These are phyloP conservation scores for Fistulina hepatica DNA, from an alignment of 1,284 basidiomycete species.

Conservation along the genomic window DNA sequence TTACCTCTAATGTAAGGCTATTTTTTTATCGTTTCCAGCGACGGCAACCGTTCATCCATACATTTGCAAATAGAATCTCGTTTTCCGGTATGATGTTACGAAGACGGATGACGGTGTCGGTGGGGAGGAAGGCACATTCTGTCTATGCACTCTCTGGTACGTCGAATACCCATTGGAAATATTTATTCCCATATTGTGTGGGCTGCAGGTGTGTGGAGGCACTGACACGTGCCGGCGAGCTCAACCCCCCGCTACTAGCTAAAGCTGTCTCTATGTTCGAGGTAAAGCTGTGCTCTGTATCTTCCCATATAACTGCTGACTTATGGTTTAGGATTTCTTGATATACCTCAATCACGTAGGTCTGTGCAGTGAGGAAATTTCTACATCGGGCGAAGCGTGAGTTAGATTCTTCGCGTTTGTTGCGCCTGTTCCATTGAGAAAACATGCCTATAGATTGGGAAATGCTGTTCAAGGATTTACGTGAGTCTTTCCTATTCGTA, in stretches of 20 bases:
- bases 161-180: conserved; percentile 5
- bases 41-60: no score
- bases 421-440: neutral
- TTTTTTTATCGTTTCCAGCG: neutral
- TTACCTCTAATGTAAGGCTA: conserved; percentile 70
- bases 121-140: conserved; percentile 84
- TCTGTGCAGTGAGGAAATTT: conserved; percentile 78
- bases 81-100: conserved; percentile 71
- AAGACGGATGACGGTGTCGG: conserved; percentile 86
- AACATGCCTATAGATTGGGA: conserved; percentile 40
- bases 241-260: conserved; percentile 51
- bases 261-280: conserved; percentile 76
- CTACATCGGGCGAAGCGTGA: conserved; percentile 66
- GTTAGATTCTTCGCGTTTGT: conserved; percentile 17
- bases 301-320: neutral
- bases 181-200: conserved; percentile 11
- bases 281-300: conserved; percentile 30
- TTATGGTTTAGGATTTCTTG: conserved; percentile 47
- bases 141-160: conserved; percentile 69
- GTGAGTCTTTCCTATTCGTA: conserved; percentile 33
- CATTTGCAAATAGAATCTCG: conserved; percentile 38
- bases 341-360: conserved; percentile 81
- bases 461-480: conserved; percentile 84
- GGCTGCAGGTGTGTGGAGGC: conserved; percentile 72
- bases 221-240: conserved; percentile 73